Evolutionary conservation across 768 basidiomycete genomes (phyloP).

Genomic region (Boletus pseudopeckii): DNA sequence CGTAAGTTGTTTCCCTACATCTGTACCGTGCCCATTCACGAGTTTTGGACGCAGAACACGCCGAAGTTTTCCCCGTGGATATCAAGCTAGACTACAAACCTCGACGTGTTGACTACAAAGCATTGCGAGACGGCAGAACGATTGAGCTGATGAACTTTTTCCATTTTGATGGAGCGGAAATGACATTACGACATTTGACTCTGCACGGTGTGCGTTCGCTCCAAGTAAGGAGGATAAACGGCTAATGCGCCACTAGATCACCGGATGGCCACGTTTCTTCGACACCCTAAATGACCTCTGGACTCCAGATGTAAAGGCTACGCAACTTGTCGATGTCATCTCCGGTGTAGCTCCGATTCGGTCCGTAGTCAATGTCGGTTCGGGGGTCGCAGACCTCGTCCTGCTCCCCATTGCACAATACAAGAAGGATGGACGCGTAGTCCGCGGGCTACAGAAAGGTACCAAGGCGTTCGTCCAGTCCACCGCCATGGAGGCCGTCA

Average conservation of each 20-base stretch:
- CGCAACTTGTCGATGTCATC: conserved; percentile 94
- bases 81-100: conserved; percentile 98
- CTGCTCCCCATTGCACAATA: conserved; percentile 96
- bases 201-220: conserved; percentile 73
- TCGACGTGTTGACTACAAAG: conserved; percentile 91
- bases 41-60: conserved; percentile 58
- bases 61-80: conserved; percentile 92
- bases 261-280: conserved; percentile 88
- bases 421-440: conserved; percentile 91
- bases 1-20: conserved; percentile 44
- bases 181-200: conserved; percentile 93
- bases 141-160: conserved; percentile 99
- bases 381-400: conserved; percentile 94
- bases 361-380: conserved; percentile 95
- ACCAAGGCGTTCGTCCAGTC: conserved; percentile 90
- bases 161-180: conserved; percentile 98
- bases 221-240: neutral
- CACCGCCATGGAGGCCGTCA: conserved; percentile 94
- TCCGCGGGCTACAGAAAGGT: conserved; percentile 91
- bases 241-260: conserved; percentile 56
- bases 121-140: conserved; percentile 83
- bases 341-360: conserved; percentile 96
- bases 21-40: conserved; percentile 5
- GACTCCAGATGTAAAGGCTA: conserved; percentile 99
- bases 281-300: conserved; percentile 95